phyloP scores from a whole-genome alignment of 2,329 filamentous ascomycete species.

The Trichoderma hamatum region DNA sequence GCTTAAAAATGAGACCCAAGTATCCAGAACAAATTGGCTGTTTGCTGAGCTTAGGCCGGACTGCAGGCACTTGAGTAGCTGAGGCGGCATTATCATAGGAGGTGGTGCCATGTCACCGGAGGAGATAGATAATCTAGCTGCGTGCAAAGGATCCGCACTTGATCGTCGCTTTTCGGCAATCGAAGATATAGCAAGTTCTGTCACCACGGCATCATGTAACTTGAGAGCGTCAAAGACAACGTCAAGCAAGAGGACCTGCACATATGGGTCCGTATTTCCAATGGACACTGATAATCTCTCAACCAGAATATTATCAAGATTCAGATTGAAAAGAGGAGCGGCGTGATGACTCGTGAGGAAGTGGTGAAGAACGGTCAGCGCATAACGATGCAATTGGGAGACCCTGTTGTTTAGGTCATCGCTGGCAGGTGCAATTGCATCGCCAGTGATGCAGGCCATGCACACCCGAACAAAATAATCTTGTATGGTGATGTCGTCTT shows the following conservation, averaged over 20 bases:
- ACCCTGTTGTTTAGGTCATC: slow-evolving; percentile 47
- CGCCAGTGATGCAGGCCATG: slow-evolving; percentile 58
- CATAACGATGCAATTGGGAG: slow-evolving; percentile 70
- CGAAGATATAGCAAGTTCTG: slow-evolving; percentile 49
- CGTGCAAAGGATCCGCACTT: slow-evolving; percentile 47
- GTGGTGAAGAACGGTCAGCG: slow-evolving; percentile 70
- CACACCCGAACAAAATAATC: slow-evolving; percentile 69
- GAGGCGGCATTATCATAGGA: slow-evolving; percentile 59
- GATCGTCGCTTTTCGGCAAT: slow-evolving; percentile 51
- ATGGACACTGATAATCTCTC: slow-evolving; percentile 66
- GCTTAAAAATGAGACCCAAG: slow-evolving; percentile 85
- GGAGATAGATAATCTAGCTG: slow-evolving; percentile 45
- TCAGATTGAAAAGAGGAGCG: slow-evolving; percentile 59
- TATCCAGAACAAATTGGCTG: slow-evolving; percentile 79
- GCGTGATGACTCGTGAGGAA: slow-evolving; percentile 68
- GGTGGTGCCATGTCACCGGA: slow-evolving; percentile 35
- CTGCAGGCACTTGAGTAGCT: slow-evolving; percentile 82
- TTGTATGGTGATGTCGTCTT: slow-evolving; percentile 64
- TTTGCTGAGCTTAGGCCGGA: slow-evolving; percentile 75
- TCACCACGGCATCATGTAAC: slow-evolving; percentile 53
- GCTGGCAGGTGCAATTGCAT: slow-evolving; percentile 30
- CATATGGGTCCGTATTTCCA: slow-evolving; percentile 63
- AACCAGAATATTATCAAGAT: slow-evolving; percentile 72
- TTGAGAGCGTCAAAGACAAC: slow-evolving; percentile 75
- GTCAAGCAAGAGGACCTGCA: slow-evolving; percentile 78